Evolutionary conservation across 2,329 filamentous ascomycete species (phyloP).

Genomic region (Achaetomium macrosporum): DNA sequence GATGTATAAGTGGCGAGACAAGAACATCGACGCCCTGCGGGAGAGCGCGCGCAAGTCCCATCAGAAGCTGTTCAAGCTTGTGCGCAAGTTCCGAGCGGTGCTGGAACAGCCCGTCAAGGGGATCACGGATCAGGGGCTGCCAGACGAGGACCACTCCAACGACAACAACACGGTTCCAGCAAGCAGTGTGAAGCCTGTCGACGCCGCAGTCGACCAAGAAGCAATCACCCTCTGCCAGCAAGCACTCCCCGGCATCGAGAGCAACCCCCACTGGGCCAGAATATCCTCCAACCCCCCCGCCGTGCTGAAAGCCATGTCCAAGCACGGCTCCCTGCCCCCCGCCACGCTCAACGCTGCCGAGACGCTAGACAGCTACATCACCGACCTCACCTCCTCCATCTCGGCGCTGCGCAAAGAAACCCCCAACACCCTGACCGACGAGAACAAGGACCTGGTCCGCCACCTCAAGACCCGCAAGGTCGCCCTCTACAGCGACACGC

Average conservation of each 20-base stretch:
- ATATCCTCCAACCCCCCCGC: conserved; percentile 60
- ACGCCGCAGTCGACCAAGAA: conserved; percentile 30
- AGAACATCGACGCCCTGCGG: conserved; percentile 80
- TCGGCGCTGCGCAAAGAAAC: conserved; percentile 76
- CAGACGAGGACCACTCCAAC: conserved; percentile 39
- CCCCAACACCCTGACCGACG: conserved; percentile 71
- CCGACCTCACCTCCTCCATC: conserved; percentile 61
- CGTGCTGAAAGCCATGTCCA: conserved; percentile 70
- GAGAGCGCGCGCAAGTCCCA: conserved; percentile 90
- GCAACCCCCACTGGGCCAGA: conserved; percentile 46
- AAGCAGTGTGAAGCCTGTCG: conserved; percentile 16
- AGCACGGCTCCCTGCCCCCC: conserved; percentile 49
- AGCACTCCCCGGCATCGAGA: conserved; percentile 34
- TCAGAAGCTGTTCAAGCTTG: conserved; percentile 82
- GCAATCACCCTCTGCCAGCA: conserved; percentile 31
- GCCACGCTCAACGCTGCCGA: conserved; percentile 50
- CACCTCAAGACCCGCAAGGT: conserved; percentile 88
- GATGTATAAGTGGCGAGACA: conserved; percentile 95
- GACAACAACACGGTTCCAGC: conserved; percentile 13
- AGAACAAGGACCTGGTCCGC: conserved; percentile 77
- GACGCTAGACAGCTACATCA: conserved; percentile 62
- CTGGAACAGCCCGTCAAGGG: conserved; percentile 69
- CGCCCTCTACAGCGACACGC: conserved; percentile 80
- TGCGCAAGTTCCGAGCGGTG: conserved; percentile 80
- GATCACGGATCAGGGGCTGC: conserved; percentile 55